Base-by-base conservation (phyloP, 352 stramenopile genomes). In the Blastocystis sp. region DNA sequence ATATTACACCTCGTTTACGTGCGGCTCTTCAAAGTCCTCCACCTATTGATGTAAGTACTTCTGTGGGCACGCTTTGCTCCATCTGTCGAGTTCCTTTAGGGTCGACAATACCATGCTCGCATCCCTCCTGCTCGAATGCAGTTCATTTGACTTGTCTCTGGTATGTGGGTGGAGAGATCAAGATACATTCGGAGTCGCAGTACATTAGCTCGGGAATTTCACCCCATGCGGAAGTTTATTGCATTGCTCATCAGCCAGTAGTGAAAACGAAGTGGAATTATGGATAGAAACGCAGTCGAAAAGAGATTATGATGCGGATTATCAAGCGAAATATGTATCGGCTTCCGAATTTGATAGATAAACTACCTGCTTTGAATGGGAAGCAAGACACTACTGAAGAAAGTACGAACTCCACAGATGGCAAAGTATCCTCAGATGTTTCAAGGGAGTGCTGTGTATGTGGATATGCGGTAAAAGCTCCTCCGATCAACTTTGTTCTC, bases 311-410 rank as follows among this genome's bases (percentile, higher is more conserved):
- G 20, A 68, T 84, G 47, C 73, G 73, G 18, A 18, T 84, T 3
- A 55, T 84, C 43, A 64, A 68, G 37, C 47, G 73, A 3, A 84
- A 84, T 43, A 66, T 66, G 37, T 84, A 84, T 23, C 73, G 73
- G 3, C 59, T 84, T 45, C 50, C 73, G 2, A 29, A 66, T 29
- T 53, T 84, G 18, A n/a, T 84, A 11, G 13, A 45, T 2, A 84
- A 47, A 77, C 66, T 77, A 23, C 66, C 66, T 55, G 13, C 66
- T 15, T 56, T 45, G 4, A 37, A 54, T 43, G 43, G 18, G 4
- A 64, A 84, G 29, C 43, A 41, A 29, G 34, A 18, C 3, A 11
- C 34, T 80, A n/a, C 26, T 7, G 70, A 80, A 0, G 50, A 29
- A 15, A 43, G 15, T 59, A 2, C 50, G 1, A n/a, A 13, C 1